These are phyloP conservation scores for Aphanomyces stellatus DNA, from an alignment of 352 stramenopile species.

Conservation along the genomic window DNA sequence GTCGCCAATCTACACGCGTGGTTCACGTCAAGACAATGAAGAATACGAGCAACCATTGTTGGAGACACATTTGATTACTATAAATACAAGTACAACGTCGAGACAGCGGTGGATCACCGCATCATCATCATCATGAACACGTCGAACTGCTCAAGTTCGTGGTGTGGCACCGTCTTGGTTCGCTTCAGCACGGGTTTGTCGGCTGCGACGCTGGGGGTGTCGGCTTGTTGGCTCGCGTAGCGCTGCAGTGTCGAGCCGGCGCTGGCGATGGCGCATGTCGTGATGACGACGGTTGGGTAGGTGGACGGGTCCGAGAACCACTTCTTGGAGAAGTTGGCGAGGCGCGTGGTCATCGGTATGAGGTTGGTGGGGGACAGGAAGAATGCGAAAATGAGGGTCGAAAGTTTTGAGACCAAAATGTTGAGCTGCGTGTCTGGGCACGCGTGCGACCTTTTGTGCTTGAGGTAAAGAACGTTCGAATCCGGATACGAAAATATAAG, in stretches of 20 bases:
- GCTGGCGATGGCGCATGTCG: neutral
- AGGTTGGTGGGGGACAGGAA: no score
- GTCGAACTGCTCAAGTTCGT: constrained; percentile 1
- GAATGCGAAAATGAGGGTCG: neutral
- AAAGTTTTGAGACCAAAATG: neutral
- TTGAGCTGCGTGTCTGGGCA: neutral
- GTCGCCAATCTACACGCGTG: no score
- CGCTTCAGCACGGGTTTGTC: neutral
- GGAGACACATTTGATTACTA: no score
- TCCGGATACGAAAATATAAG: no score
- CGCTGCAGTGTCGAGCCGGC: neutral
- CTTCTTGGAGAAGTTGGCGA: neutral
- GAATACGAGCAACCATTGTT: no score
- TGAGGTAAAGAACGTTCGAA: no score
- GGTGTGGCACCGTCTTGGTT: neutral
- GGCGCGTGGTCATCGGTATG: neutral
- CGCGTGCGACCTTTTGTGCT: neutral
- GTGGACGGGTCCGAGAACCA: neutral
- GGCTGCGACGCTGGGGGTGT: neutral
- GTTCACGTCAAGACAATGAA: no score
- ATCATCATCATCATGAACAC: constrained; percentile 15
- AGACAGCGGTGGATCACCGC: no score
- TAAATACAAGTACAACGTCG: no score
- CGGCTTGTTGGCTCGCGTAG: neutral
- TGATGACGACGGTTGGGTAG: neutral